These are phyloP conservation scores for Alternaria hordeiaustralica DNA, from an alignment of 2,329 filamentous ascomycete species.

Conservation along the genomic window DNA sequence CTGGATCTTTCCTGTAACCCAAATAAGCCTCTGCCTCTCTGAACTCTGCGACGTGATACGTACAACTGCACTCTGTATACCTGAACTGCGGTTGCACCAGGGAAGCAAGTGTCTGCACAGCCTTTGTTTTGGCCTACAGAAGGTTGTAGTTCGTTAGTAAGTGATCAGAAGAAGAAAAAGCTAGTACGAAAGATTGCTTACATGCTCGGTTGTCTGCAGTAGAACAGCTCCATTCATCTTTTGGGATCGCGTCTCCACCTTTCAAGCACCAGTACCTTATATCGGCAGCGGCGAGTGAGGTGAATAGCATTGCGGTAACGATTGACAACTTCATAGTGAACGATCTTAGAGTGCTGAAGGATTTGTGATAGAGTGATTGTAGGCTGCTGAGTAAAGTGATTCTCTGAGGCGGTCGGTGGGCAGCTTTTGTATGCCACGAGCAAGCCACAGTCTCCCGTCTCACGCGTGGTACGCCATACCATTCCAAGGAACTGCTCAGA, in stretches of 20 bases:
- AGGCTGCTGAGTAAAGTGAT: not conserved
- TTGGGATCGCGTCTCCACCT: not conserved
- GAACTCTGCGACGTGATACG: not conserved
- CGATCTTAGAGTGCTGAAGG: rapidly evolving
- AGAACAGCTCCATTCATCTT: not conserved
- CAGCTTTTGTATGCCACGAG: not conserved
- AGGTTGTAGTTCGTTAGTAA: not conserved
- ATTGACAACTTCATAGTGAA: not conserved
- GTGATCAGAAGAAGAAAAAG: not conserved
- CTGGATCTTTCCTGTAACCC: not conserved
- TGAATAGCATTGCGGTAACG: not conserved
- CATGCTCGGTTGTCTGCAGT: not conserved
- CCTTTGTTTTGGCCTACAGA: not conserved
- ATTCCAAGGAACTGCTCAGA: not conserved
- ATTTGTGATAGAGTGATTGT: not conserved
- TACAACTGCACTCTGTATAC: not conserved
- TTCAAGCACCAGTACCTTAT: not conserved
- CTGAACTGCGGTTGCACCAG: not conserved
- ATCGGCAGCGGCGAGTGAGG: not conserved
- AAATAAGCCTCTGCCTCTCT: not conserved
- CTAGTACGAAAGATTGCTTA: not conserved
- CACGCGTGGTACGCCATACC: not conserved
- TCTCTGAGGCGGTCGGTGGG: not conserved
- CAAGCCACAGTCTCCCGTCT: not conserved
- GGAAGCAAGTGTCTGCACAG: not conserved